These are phyloP conservation scores for Chaetoceros muelleri DNA, from an alignment of 108 stramenopile species.

Conservation along the genomic window DNA sequence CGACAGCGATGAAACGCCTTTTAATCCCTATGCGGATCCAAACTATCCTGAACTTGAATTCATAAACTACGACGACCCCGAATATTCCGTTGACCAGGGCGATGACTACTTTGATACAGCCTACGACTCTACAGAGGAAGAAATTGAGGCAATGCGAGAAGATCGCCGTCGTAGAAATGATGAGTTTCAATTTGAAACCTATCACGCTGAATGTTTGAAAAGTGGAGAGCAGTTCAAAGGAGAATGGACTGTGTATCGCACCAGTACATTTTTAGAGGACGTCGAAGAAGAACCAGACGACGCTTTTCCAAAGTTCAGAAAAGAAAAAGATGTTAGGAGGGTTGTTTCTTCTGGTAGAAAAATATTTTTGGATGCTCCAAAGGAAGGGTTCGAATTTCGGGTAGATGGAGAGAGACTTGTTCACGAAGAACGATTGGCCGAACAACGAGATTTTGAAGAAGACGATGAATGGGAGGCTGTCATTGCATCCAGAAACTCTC, in stretches of 20 bases:
- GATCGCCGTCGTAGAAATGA: constrained; percentile 68
- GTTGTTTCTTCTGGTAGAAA: constrained; percentile 47
- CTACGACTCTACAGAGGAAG: constrained; percentile 37
- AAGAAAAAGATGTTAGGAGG: constrained; percentile 36
- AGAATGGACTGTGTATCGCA: constrained; percentile 80
- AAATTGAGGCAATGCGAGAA: constrained; percentile 82
- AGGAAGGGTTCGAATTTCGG: constrained; percentile 5
- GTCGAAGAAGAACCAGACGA: constrained; percentile 8
- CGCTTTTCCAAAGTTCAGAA: constrained; percentile 30
- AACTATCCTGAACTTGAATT: constrained; percentile 81
- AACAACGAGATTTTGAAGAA: constrained; percentile 20
- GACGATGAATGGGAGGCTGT: constrained; percentile 7
- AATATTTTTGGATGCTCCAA: constrained; percentile 17
- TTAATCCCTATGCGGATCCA: constrained; percentile 36
- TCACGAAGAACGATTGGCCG: constrained; percentile 41
- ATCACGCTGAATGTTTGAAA: constrained; percentile 44
- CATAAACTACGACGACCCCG: constrained; percentile 73
- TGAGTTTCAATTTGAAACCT: constrained; percentile 86
- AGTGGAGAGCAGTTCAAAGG: constrained; percentile 55
- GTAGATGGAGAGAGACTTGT: constrained; percentile 43
- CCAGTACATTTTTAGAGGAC: constrained; percentile 50
- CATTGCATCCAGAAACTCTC: background rate
- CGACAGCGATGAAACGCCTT: constrained; percentile 2
- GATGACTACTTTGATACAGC: constrained; percentile 35
- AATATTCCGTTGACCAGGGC: constrained; percentile 49